Conservation (phyloP, 1,284 basidiomycete genomes). For the Pseudozyma tsukubaensis region DNA sequence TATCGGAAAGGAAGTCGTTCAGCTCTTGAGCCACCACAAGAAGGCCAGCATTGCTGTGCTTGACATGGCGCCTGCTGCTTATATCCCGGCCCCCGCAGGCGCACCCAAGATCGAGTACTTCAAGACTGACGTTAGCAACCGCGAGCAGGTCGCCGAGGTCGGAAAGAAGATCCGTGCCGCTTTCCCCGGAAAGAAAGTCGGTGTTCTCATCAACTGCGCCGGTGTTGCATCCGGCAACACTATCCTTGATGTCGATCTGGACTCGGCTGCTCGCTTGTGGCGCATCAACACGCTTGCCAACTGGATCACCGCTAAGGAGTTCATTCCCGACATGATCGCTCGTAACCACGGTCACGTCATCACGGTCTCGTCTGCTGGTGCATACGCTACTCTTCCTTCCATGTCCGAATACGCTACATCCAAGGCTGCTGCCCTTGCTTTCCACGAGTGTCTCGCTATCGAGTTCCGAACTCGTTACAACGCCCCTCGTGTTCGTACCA, state of each 20-base stretch:
- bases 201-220: constrained; percentile 64
- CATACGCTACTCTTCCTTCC: constrained; percentile 60
- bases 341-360: constrained; percentile 66
- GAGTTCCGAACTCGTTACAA: constrained; percentile 64
- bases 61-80: constrained; percentile 63
- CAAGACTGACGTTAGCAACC: constrained; percentile 64
- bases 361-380: constrained; percentile 60
- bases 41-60: constrained; percentile 63
- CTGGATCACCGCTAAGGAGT: constrained; percentile 62
- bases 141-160: constrained; percentile 53
- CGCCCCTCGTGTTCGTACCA: constrained; percentile 60
- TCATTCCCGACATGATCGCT: constrained; percentile 62
- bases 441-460: constrained; percentile 63
- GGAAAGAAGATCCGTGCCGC: constrained; percentile 53
- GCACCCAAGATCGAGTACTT: constrained; percentile 65
- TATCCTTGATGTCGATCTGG: constrained; percentile 57
- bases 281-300: constrained; percentile 65
- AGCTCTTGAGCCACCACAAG: constrained; percentile 57
- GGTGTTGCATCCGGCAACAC: constrained; percentile 62
- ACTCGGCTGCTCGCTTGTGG: constrained; percentile 50
- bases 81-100: constrained; percentile 58
- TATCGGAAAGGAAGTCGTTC: constrained; percentile 65
- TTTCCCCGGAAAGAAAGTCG: constrained; percentile 52
- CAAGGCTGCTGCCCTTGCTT: constrained; percentile 65
- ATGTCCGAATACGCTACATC: constrained; percentile 63